Percentiles rank a stretch among this genome's conserved stretches.
Evolutionary conservation across 1,284 basidiomycete genomes (phyloP).

Genomic region (Singerocomus inundabilis): DNA sequence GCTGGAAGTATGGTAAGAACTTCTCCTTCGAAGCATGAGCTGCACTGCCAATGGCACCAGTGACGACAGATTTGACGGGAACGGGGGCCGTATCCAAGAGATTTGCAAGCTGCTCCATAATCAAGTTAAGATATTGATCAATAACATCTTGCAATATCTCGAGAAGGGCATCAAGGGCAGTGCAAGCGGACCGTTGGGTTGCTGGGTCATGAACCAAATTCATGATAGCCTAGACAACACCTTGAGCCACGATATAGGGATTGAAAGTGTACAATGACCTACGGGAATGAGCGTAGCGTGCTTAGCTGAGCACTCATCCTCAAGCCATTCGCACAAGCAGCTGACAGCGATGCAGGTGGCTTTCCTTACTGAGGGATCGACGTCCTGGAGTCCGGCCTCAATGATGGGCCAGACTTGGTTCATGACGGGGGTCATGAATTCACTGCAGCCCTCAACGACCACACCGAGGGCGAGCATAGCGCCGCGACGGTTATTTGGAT

Average conservation of each 20-base stretch:
- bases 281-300: constrained; percentile 88
- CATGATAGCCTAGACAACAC: constrained; percentile 69
- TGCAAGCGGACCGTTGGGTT: constrained; percentile 92
- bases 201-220: constrained; percentile 83
- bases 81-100: constrained; percentile 87
- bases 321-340: constrained; percentile 97
- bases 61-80: constrained; percentile 92
- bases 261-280: constrained; percentile 31
- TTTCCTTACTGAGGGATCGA: constrained; percentile 85
- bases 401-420: constrained; percentile 93
- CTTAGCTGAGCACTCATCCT: constrained; percentile 87
- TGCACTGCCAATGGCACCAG: constrained; percentile 96
- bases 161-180: constrained; percentile 94
- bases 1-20: constrained; percentile 94
- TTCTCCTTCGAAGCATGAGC: constrained; percentile 95
- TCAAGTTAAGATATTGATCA: constrained; percentile 87
- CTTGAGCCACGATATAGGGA: not conserved
- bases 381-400: constrained; percentile 85
- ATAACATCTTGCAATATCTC: constrained; percentile 94
- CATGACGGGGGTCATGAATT: constrained; percentile 96
- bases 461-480: constrained; percentile 97
- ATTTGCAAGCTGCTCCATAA: constrained; percentile 93
- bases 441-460: constrained; percentile 95
- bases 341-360: constrained; percentile 94
- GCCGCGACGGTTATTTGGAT: constrained; percentile 81